Evolutionary conservation across 805 yeast genomes (phyloP).

Genomic region (Komagataella pseudopastoris): DNA sequence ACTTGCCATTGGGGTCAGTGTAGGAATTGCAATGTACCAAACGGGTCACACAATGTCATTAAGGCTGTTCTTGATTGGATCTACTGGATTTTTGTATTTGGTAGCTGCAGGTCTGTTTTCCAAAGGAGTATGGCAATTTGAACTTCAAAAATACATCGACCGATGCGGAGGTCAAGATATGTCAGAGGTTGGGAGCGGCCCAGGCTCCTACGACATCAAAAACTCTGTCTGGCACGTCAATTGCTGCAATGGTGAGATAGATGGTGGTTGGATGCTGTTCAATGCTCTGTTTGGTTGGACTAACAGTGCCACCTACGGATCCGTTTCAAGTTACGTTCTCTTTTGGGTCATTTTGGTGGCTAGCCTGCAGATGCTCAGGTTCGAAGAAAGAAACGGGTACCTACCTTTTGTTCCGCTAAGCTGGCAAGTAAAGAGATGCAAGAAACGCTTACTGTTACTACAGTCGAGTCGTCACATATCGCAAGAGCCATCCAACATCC

Average conservation of each 20-base stretch:
- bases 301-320: slow-evolving; percentile 32
- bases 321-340: slow-evolving; percentile 22
- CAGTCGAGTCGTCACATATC: not conserved
- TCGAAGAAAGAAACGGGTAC: slow-evolving; percentile 41
- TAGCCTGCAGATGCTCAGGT: slow-evolving; percentile 17
- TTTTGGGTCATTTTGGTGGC: slow-evolving; percentile 23
- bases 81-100: slow-evolving; percentile 28
- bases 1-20: slow-evolving; percentile 19
- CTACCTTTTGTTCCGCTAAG: slow-evolving; percentile 42
- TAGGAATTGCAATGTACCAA: slow-evolving; percentile 24
- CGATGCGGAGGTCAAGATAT: slow-evolving; percentile 30
- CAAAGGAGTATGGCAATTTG: slow-evolving; percentile 33
- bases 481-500: not conserved
- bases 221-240: slow-evolving; percentile 36
- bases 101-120: slow-evolving; percentile 32
- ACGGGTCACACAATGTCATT: slow-evolving; percentile 30
- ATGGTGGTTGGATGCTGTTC: slow-evolving; percentile 33
- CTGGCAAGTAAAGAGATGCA: slow-evolving; percentile 41
- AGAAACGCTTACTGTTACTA: slow-evolving; percentile 14
- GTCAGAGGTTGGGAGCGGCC: slow-evolving; percentile 33
- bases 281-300: slow-evolving; percentile 35
- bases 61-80: slow-evolving; percentile 25
- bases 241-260: slow-evolving; percentile 34
- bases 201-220: slow-evolving; percentile 31
- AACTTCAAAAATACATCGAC: slow-evolving; percentile 25